These are phyloP conservation scores for Suillus lakei DNA, from an alignment of 768 basidiomycete genomes.

Conservation along the genomic window DNA sequence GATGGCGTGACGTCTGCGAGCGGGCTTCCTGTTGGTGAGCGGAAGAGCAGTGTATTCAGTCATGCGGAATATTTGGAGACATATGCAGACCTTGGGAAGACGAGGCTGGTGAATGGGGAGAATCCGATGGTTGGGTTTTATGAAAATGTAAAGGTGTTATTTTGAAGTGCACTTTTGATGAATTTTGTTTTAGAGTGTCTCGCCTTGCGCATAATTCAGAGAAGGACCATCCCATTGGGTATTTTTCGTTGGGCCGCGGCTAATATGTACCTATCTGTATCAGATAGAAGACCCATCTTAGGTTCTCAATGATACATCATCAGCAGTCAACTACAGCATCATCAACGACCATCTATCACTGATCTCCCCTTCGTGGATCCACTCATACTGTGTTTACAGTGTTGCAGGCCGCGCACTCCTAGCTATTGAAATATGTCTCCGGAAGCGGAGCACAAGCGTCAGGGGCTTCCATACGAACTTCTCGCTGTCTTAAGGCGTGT, in stretches of 20 bases:
- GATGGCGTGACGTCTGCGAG: constrained; percentile 78
- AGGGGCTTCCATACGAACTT: neutral
- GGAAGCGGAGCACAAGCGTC: too few species aligned
- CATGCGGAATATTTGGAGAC: constrained; percentile 90
- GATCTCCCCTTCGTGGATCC: neutral
- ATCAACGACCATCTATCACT: neutral
- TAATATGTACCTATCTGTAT: neutral
- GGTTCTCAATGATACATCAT: neutral
- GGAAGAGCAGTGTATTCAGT: constrained; percentile 81
- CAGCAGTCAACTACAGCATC: neutral
- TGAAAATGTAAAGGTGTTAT: constrained; percentile 92
- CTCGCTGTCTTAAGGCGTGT: neutral
- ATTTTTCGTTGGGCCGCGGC: neutral
- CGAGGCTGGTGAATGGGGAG: constrained; percentile 78
- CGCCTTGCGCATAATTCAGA: neutral
- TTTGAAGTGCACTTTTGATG: constrained; percentile 45
- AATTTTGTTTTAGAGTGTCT: neutral
- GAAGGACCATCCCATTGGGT: neutral
- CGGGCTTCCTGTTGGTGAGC: constrained; percentile 80
- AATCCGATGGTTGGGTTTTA: constrained; percentile 91
- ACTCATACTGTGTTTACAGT: neutral
- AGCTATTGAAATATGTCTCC: neutral
- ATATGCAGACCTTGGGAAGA: constrained; percentile 77
- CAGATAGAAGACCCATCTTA: neutral
- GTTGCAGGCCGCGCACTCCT: neutral